Percentiles rank a stretch among this genome's conserved stretches.
These are phyloP conservation scores for Pinus tabuliformis DNA, from an alignment of 75 land plant species.

Conservation along the genomic window DNA sequence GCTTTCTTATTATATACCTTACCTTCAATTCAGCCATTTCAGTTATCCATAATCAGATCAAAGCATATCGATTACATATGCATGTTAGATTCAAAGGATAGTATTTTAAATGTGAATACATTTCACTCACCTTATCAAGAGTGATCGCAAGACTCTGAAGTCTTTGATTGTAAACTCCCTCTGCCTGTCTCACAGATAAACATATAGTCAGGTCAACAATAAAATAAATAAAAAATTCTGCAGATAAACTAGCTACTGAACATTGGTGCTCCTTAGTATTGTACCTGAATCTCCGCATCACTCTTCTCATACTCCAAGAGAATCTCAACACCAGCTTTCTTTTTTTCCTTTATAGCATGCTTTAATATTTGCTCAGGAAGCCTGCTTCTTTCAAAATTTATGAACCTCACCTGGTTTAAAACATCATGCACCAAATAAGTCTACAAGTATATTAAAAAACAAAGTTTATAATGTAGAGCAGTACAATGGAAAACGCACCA, in stretches of 20 bases:
- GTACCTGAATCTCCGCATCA: slow-evolving; percentile 88
- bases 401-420: slow-evolving; percentile 64
- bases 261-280: neutral
- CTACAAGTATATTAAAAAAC: neutral
- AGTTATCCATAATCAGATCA: neutral
- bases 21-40: slow-evolving; percentile 48
- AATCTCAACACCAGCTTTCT: slow-evolving; percentile 48
- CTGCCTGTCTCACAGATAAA: slow-evolving; percentile 58
- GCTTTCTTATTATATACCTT: slow-evolving; percentile 75
- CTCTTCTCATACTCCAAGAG: slow-evolving; percentile 50
- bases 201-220: neutral
- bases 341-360: slow-evolving; percentile 66
- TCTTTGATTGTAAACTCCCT: slow-evolving; percentile 92
- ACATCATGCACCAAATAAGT: neutral
- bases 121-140: slow-evolving; percentile 75
- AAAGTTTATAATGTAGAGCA: neutral
- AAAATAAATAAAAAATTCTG: neutral
- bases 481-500: slow-evolving; percentile 44
- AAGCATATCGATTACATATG: neutral
- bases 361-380: slow-evolving; percentile 69
- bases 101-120: neutral
- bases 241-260: neutral
- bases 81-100: neutral
- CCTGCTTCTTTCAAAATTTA: slow-evolving; percentile 66
- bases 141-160: slow-evolving; percentile 94